Evolutionary conservation across 306 rosid species (phyloP), one percentile per base, ranked within the genome.

Genomic region (Trifolium fragiferum): DNA sequence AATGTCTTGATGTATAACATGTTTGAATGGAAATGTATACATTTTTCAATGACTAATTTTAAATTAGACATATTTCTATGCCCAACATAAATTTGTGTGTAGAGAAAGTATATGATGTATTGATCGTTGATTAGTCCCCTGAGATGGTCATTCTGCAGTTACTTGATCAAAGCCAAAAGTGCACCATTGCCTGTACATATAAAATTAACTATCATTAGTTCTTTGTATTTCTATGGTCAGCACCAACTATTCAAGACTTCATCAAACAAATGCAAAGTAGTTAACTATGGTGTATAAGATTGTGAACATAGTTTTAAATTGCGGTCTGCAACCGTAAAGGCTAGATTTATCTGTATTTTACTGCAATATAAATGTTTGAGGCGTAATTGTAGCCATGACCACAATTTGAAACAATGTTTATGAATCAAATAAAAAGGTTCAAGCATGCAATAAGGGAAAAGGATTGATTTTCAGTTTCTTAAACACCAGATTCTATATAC

Each of bases 181-280:
- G 81, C 70, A 89, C 80, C 99, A 95, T 86, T 82, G 98, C 99
- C 98, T 95, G 97, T 78, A 64, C 87, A 85, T 49, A 67, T 55
- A 80, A 82, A 82, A 71, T 33, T 58, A 54, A 4, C 14, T 6
- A 54, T 18, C 46, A 72, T 74, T 70, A 75, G 33, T 32, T 51
- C 10, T 59, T 40, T 15, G 41, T 60, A 32, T 30, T 49, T 51
- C 32, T 21, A 62, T 59, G 18, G 58, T 13, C 19, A 82, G 47
- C 43, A 74, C 59, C 49, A 63, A 73, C 10, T 57, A 49, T 64
- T 13, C 35, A 63, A 51, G 53, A 58, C 33, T 66, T 46, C 64
- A 79, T 21, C 41, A 76, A 77, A 62, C 20, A 68, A 68, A 69
- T 68, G 35, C 16, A n/a, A 18, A 46, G 12, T 59, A 10, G 57